Conservation (phyloP, 78 protist genomes). For the Protostelium mycophagum region DNA sequence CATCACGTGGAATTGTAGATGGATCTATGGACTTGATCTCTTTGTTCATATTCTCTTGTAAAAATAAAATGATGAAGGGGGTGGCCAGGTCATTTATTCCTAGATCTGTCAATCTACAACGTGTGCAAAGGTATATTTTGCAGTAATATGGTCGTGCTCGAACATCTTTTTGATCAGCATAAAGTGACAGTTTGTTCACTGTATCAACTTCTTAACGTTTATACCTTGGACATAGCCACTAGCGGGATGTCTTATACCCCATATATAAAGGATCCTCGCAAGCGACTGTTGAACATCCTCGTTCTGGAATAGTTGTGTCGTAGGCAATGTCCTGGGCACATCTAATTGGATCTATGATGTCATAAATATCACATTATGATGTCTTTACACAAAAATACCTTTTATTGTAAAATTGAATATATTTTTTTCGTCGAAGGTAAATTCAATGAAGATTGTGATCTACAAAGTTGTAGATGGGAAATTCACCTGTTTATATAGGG, state of each 20-base stretch:
- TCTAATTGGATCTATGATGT: constrained; percentile 77
- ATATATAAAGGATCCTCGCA: constrained; percentile 86
- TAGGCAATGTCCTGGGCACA: constrained; percentile 85
- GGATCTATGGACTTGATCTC: constrained; percentile 19
- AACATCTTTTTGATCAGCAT: too few species aligned
- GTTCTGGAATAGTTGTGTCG: constrained; percentile 64
- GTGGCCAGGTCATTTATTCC: constrained; percentile 86
- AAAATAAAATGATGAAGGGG: constrained; percentile 79
- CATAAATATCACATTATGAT: neutral
- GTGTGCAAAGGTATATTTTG: neutral
- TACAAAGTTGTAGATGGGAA: neutral
- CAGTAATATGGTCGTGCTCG: too few species aligned
- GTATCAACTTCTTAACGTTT: too few species aligned
- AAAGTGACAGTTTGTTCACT: too few species aligned
- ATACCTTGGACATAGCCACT: constrained; percentile 94
- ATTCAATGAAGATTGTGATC: neutral
- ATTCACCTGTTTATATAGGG: constrained; percentile 37
- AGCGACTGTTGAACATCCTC: constrained; percentile 53
- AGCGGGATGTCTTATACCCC: constrained; percentile 96
- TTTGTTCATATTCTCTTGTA: constrained; percentile 23
- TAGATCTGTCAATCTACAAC: neutral
- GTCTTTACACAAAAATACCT: neutral
- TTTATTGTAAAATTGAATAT: neutral
- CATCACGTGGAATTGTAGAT: neutral
- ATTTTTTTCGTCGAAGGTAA: neutral